phyloP scores from a whole-genome alignment of 2,329 filamentous ascomycete genomes.

The Lachnellula hyalina region DNA sequence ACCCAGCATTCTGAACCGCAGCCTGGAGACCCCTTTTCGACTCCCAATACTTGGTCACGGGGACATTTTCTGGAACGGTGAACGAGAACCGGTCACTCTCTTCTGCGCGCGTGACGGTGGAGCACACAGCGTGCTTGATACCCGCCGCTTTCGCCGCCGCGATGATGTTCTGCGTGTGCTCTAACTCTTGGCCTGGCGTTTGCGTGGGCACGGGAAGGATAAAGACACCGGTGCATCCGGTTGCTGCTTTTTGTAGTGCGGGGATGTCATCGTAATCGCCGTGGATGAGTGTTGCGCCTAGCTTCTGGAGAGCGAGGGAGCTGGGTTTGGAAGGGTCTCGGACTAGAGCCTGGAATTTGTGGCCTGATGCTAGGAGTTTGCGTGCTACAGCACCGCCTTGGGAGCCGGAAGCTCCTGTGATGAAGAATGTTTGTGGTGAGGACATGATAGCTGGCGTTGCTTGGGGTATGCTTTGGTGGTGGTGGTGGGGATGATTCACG shows the following conservation, averaged over 20 bases:
- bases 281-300: neutral
- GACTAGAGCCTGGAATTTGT: neutral
- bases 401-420: neutral
- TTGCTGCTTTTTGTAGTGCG: neutral
- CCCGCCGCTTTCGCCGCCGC: neutral
- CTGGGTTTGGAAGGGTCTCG: neutral
- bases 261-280: neutral
- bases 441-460: neutral
- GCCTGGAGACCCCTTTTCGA: slow-evolving; percentile 1
- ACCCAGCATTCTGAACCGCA: neutral
- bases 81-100: neutral
- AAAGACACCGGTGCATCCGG: slow-evolving; percentile 1
- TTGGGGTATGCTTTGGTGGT: no score
- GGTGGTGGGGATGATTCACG: no score
- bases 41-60: neutral
- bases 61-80: neutral
- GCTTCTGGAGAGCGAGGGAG: neutral
- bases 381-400: neutral
- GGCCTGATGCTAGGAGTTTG: neutral
- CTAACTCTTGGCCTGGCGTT: neutral
- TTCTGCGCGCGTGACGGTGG: neutral
- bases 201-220: neutral
- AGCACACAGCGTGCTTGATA: neutral
- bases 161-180: slow-evolving; percentile 1
- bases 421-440: slow-evolving; percentile 1